A percentile compares a stretch with the other conserved stretches of the same genome.
phyloP scores from a whole-genome alignment of 2,329 filamentous ascomycete genomes.

The Hypomyces rosellus region DNA sequence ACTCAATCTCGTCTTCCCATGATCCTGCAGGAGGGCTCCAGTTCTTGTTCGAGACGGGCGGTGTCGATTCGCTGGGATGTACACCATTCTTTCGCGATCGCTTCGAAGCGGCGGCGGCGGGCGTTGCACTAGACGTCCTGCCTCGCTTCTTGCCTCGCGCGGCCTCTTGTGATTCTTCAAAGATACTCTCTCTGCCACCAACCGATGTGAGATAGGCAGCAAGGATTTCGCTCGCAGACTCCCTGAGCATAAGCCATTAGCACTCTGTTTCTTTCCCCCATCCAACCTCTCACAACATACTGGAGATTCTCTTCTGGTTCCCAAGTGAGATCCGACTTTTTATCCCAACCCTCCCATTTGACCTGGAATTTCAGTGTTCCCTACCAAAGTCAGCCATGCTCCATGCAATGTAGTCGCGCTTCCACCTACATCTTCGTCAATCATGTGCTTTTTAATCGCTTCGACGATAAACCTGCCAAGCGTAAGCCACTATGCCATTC shows the following conservation, averaged over 20 bases:
- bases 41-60: conserved; percentile 39
- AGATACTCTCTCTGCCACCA: conserved; percentile 56
- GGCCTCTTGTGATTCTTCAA: conserved; percentile 45
- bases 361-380: conserved; percentile 58
- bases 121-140: conserved; percentile 35
- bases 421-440: conserved; percentile 46
- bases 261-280: not conserved
- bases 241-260: conserved; percentile 29
- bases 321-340: conserved; percentile 67
- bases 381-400: conserved; percentile 24
- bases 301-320: conserved; percentile 63
- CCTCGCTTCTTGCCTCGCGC: conserved; percentile 53
- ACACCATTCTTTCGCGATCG: conserved; percentile 41
- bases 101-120: conserved; percentile 35
- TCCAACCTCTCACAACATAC: conserved; percentile 15
- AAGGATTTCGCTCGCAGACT: conserved; percentile 54
- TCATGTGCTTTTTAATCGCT: conserved; percentile 60
- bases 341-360: conserved; percentile 75
- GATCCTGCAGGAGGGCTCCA: conserved; percentile 66
- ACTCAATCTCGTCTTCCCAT: conserved; percentile 69
- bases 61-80: conserved; percentile 43
- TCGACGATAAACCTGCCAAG: conserved; percentile 64
- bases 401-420: not conserved
- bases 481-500: conserved; percentile 10
- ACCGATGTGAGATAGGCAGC: conserved; percentile 56